Base-by-base conservation (phyloP, 2,329 filamentous ascomycete species). In the Beauveria brongniartii region DNA sequence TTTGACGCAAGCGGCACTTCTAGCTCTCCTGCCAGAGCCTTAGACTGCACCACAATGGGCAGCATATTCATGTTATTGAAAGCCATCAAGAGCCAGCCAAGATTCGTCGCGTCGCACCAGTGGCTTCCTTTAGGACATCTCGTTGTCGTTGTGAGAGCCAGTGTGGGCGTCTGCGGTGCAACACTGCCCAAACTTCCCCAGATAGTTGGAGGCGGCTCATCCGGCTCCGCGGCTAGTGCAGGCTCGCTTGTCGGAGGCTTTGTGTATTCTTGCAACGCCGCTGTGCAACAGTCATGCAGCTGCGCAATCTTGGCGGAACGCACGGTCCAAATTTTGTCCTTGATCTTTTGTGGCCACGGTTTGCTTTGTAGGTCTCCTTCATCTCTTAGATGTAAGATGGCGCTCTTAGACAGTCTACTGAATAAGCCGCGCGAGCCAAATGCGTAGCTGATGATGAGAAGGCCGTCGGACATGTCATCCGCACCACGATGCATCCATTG, bases 31-130 rank as follows among this genome's bases (percentile, higher is more conserved):
- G 60, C 44, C 16, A 57, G 8, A 3, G 60, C 37, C 26, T 44
- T 57, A 20, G 60, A 61, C 37, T 72, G 70, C 67, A 80, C 67
- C 5, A 81, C 70, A 5, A 71, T 73, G 3, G 73, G 69, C 2
- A 81, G 65, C 1, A 82, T 68, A 47, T 74, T 73, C 57, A 82
- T 70, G 64, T 82, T 78, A 55, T 77, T 77, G 58, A 77, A 79
- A 0, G 77, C 70, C n/a, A 81, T 71, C 76, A 83, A 80, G 40
- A 82, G 66, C 79, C 80, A 83, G 3, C 81, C 81, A 0, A 83
- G 71, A 58, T 80, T 82, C 0, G 75, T 75, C 0, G 80, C 79
- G 63, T 83, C 81, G 59, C 81, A 83, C 66, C 72, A 70, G 59
- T 78, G 79, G 59, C 75, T 79, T 0, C 78, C 78, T 61, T 74